These are phyloP conservation scores for Allium cepa DNA, from an alignment of 106 monocot genomes.

Conservation along the genomic window DNA sequence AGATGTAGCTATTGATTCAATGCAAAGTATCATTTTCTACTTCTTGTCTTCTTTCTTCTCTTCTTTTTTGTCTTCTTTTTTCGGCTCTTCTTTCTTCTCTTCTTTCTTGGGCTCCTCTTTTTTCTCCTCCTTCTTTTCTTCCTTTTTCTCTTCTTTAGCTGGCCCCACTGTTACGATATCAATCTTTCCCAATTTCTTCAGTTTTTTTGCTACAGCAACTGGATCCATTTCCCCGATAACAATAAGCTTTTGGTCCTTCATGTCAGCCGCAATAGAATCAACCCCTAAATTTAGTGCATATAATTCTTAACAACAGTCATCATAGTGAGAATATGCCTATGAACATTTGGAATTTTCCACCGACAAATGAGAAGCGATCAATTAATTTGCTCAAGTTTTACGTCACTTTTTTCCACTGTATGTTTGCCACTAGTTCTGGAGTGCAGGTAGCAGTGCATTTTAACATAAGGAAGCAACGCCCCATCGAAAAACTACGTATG, in stretches of 20 bases:
- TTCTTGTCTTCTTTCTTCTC: slow-evolving; percentile 23
- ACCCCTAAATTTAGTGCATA: slow-evolving; percentile 14
- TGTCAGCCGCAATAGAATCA: slow-evolving; percentile 48
- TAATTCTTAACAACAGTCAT: no score
- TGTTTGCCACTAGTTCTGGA: no score
- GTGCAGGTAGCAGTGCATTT: no score
- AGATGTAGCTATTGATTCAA: no score
- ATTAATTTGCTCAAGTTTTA: no score
- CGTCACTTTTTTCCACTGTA: no score
- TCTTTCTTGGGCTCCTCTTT: slow-evolving; percentile 20
- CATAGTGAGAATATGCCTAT: no score
- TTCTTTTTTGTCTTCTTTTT: slow-evolving; percentile 4
- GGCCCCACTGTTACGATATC: slow-evolving; percentile 50
- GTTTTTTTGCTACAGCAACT: slow-evolving; percentile 38
- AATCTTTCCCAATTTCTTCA: slow-evolving; percentile 49
- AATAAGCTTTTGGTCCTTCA: slow-evolving; percentile 53
- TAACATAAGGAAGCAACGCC: no score
- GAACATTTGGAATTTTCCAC: no score
- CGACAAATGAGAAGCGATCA: no score
- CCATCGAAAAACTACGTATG: no score
- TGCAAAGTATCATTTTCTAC: not conserved
- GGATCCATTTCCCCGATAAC: slow-evolving; percentile 42
- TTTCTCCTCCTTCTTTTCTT: slow-evolving; percentile 9
- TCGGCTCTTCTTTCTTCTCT: slow-evolving; percentile 4
- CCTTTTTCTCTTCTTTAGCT: slow-evolving; percentile 36